Evolutionary conservation across 192 early-diverging fungal genomes (phyloP).

Genomic region (Jimgerdemannia flammicorona): DNA sequence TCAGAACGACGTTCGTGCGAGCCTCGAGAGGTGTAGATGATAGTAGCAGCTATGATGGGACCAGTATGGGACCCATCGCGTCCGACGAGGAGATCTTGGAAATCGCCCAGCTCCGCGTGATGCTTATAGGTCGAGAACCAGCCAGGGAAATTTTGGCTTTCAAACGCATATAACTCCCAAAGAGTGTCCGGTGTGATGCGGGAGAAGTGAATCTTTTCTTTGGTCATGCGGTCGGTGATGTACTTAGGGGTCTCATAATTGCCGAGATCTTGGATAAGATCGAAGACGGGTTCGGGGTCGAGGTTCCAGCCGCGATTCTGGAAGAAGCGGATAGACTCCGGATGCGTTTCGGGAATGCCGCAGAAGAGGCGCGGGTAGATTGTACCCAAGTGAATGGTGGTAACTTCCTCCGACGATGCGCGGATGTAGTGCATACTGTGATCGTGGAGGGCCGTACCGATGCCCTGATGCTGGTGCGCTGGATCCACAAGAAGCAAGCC

Average conservation of each 20-base stretch:
- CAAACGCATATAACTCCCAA: conserved; percentile 22
- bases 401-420: neutral
- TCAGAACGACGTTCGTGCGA: conserved; percentile 24
- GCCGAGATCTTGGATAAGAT: conserved; percentile 22
- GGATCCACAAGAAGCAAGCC: conserved; percentile 26
- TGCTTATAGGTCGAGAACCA: conserved; percentile 35
- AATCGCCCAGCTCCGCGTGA: conserved; percentile 28
- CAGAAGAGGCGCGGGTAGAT: conserved; percentile 35
- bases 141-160: conserved; percentile 21
- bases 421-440: conserved; percentile 13
- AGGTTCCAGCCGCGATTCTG: conserved; percentile 25
- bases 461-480: conserved; percentile 16
- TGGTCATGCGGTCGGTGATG: conserved; percentile 22
- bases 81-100: conserved; percentile 29
- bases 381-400: conserved; percentile 22
- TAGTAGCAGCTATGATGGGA: conserved; percentile 17
- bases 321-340: conserved; percentile 17
- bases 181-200: conserved; percentile 12
- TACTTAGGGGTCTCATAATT: conserved; percentile 17
- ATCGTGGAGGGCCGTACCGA: conserved; percentile 23
- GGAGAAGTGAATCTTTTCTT: conserved; percentile 27
- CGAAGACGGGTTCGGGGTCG: conserved; percentile 8
- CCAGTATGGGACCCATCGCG: conserved; percentile 15
- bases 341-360: conserved; percentile 25
- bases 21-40: conserved; percentile 14